These are phyloP conservation scores for Tillandsia fasciculata DNA, from an alignment of 176 grass and related monocot species.

Conservation along the genomic window DNA sequence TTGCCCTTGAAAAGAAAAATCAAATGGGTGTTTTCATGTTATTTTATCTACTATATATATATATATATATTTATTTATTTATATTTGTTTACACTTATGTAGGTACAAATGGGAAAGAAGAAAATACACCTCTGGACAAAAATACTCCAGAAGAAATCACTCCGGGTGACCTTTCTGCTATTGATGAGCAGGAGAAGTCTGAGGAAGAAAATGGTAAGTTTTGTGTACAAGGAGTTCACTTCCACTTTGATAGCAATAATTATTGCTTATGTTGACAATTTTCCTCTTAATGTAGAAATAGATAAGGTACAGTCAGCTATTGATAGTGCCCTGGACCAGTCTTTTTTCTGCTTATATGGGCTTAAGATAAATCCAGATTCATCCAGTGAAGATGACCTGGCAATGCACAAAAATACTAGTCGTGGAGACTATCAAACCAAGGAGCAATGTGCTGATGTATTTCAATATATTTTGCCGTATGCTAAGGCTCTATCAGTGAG, in stretches of 20 bases:
- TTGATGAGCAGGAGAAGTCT: constrained; percentile 41
- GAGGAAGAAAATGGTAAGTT: constrained; percentile 58
- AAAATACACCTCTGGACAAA: constrained; percentile 30
- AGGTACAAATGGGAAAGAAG: constrained; percentile 68
- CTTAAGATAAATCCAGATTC: constrained; percentile 94
- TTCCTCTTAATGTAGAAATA: constrained; percentile 48
- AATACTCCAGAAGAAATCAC: constrained; percentile 13
- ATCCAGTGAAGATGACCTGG: constrained; percentile 87
- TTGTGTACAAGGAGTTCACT: not conserved
- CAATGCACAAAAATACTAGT: constrained; percentile 84
- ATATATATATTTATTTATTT: constrained; percentile 6
- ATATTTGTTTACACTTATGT: constrained; percentile 26
- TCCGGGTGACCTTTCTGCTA: constrained; percentile 13
- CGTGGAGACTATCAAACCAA: constrained; percentile 97
- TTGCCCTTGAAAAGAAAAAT: constrained; percentile 7
- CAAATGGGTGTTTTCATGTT: not conserved
- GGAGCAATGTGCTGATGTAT: constrained; percentile 98
- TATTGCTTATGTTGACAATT: not conserved
- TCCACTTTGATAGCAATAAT: not conserved
- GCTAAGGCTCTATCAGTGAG: constrained; percentile 86
- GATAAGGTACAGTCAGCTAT: constrained; percentile 77
- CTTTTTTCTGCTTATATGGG: constrained; percentile 95
- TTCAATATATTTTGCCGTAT: constrained; percentile 94
- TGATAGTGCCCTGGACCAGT: constrained; percentile 91
- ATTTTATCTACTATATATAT: constrained; percentile 20